These are phyloP conservation scores for Asterionellopsis glacialis DNA, from an alignment of 108 stramenopile species.

Conservation along the genomic window DNA sequence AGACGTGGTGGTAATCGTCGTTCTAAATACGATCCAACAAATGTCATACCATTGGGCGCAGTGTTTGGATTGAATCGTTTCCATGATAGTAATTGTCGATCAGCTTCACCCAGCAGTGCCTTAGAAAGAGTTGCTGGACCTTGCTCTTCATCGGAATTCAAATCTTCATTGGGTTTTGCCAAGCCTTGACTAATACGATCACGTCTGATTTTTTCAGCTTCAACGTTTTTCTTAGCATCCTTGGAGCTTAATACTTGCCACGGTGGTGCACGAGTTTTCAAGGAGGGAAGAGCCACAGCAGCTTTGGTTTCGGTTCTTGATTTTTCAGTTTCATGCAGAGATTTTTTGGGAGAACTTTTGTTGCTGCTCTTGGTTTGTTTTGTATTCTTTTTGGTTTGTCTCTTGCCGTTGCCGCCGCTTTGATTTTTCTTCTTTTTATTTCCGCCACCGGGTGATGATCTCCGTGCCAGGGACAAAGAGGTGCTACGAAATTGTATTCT, in stretches of 20 bases:
- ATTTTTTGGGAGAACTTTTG: not conserved
- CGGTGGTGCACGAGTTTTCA: slow-evolving; percentile 42
- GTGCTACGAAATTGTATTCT: not conserved
- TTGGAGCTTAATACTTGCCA: slow-evolving; percentile 72
- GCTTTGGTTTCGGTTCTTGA: not conserved
- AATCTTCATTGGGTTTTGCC: not conserved
- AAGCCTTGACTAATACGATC: slow-evolving; percentile 46
- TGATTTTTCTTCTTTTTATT: slow-evolving; percentile 4
- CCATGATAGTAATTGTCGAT: slow-evolving; percentile 61
- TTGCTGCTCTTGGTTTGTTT: slow-evolving; percentile 3
- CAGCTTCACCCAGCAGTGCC: slow-evolving; percentile 37
- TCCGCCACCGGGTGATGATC: not conserved
- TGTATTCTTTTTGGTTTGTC: slow-evolving; percentile 11
- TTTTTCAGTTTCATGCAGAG: not conserved
- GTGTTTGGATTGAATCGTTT: slow-evolving; percentile 57
- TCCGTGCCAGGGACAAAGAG: not conserved
- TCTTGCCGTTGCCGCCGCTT: not conserved
- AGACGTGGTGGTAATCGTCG: slow-evolving; percentile 53
- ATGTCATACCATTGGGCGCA: slow-evolving; percentile 30
- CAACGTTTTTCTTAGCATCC: slow-evolving; percentile 58
- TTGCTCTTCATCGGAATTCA: slow-evolving; percentile 11
- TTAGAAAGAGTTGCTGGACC: slow-evolving; percentile 6
- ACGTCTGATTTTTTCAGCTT: slow-evolving; percentile 57
- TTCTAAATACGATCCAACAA: slow-evolving; percentile 60
- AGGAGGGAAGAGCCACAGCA: not conserved